Conservation (phyloP, 495 filamentous ascomycete genomes). For the Penicillium roqueforti region DNA sequence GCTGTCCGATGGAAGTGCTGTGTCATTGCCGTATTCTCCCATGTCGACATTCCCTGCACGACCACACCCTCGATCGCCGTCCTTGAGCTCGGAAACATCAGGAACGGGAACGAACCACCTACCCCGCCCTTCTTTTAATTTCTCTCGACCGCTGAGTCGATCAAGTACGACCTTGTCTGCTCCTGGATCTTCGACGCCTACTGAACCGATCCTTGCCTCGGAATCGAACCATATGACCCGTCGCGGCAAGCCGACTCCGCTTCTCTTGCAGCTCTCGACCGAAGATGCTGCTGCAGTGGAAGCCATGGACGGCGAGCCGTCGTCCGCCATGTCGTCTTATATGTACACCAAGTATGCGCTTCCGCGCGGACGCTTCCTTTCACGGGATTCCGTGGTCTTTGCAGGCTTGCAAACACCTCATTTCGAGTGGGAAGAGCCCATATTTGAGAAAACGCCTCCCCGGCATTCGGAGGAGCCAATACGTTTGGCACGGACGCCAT, state of each 20-base stretch:
- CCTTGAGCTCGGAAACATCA: constrained; percentile 73
- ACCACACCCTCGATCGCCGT: constrained; percentile 66
- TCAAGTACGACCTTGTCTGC: constrained; percentile 59
- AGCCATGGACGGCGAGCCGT: constrained; percentile 32
- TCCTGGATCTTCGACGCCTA: constrained; percentile 27
- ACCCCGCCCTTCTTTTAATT: constrained; percentile 79
- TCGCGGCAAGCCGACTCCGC: constrained; percentile 37
- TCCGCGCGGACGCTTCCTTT: constrained; percentile 72
- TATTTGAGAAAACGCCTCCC: constrained; percentile 49
- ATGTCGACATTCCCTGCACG: constrained; percentile 54
- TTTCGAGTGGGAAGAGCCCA: constrained; percentile 59
- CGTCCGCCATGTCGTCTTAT: constrained; percentile 63
- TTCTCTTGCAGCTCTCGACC: constrained; percentile 31
- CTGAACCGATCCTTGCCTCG: constrained; percentile 14
- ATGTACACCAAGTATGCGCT: constrained; percentile 79
- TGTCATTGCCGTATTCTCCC: constrained; percentile 59
- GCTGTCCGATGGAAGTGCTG: constrained; percentile 61
- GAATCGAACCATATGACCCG: constrained; percentile 28
- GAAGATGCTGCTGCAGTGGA: constrained; percentile 15
- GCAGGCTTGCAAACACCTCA: constrained; percentile 56
- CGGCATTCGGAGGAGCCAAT: constrained; percentile 34
- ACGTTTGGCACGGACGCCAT: constrained; percentile 35
- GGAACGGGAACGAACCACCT: constrained; percentile 52
- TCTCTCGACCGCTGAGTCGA: constrained; percentile 84
- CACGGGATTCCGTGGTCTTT: constrained; percentile 64